Percentiles rank a stretch among this genome's conserved stretches.
Evolutionary conservation across 345 rosid genomes (phyloP).

Genomic region (Raphanus sativus): DNA sequence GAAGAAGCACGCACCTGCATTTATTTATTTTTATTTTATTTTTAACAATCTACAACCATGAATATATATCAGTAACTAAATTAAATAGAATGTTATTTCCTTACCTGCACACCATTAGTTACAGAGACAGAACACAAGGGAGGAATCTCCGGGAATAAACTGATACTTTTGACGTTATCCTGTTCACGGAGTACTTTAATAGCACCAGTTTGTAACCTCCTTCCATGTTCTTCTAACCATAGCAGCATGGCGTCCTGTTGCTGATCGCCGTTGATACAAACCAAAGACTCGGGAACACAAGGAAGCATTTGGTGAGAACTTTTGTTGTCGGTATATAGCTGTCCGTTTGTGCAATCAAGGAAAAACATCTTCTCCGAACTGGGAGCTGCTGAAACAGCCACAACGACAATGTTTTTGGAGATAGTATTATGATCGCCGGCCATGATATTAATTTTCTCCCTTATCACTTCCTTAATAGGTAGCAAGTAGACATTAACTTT

Average conservation of each 20-base stretch:
- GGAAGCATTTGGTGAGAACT: conserved; percentile 63
- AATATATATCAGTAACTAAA: not conserved
- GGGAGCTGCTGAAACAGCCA: conserved; percentile 53
- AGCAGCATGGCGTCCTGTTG: conserved; percentile 81
- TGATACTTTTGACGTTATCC: conserved; percentile 46
- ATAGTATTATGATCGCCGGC: conserved; percentile 16
- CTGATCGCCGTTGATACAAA: conserved; percentile 41
- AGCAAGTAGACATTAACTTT: conserved; percentile 67
- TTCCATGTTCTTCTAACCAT: conserved; percentile 88
- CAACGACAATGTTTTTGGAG: conserved; percentile 42
- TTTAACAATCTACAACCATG: too few relatives aligned
- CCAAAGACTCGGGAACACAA: conserved; percentile 72
- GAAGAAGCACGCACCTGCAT: conserved; percentile 75
- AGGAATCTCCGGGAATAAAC: conserved; percentile 71
- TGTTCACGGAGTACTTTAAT: conserved; percentile 48
- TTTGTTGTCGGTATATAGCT: conserved; percentile 62
- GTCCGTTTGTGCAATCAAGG: conserved; percentile 73
- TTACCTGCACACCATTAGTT: conserved; percentile 79
- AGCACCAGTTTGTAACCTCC: conserved; percentile 58
- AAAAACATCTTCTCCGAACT: conserved; percentile 54
- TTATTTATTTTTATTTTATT: not conserved
- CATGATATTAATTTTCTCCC: conserved; percentile 42
- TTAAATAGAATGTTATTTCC: not conserved
- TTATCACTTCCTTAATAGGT: conserved; percentile 51
- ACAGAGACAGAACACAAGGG: conserved; percentile 69